Evolutionary conservation across 345 rosid species (phyloP), one percentile per base, ranked within the genome.

Genomic region (Hibiscus mutabilis): DNA sequence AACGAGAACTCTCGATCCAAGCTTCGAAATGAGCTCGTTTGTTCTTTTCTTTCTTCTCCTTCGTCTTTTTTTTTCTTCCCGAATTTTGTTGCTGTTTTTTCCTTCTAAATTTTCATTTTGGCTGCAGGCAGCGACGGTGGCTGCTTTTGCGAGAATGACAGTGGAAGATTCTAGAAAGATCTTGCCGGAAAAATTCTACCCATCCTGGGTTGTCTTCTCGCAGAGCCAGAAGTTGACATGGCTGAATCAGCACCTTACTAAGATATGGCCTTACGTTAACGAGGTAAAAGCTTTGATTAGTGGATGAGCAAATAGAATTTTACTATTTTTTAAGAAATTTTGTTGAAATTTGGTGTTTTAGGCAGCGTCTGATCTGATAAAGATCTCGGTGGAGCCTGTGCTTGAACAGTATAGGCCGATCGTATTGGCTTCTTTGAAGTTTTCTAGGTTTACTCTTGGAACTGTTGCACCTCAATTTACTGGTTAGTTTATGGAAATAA

Each of bases 401-500:
- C 87, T 96, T 3, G 99, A 89, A 78, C 97, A 91, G 76, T 89
- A 96, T 80, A 88, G 96, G 73, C 99, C 99, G n/a, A 69, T 89
- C n/a, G 52, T 96, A 68, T 67, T 96, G 53, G 85, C 97, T 0
- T 92, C 99, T 65, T 87, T 96, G 47, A 96, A 86, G 40, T 92
- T 92, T 78, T 96, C 99, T 77, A 92, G 81, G 85, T 86, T 96
- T 25, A 92, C 98, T 78, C 98, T 96, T 2, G 99, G 99, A 29
- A 91, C 99, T 0, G 97, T 96, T 77, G 98, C 98, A 18, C 99
- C 99, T n/a, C 98, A 96, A 60, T 96, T 96, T 66, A 96, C 99
- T 82, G 99, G 99, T 92, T 72, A 64, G 86, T 83, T 79, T 49
- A 11, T 35, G 35, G 10, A 24, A 53, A 25, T n/a, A 46, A 29